Evolutionary conservation across 345 rosid species (phyloP), one percentile per base, ranked within the genome.

Genomic region (Syzygium grande): DNA sequence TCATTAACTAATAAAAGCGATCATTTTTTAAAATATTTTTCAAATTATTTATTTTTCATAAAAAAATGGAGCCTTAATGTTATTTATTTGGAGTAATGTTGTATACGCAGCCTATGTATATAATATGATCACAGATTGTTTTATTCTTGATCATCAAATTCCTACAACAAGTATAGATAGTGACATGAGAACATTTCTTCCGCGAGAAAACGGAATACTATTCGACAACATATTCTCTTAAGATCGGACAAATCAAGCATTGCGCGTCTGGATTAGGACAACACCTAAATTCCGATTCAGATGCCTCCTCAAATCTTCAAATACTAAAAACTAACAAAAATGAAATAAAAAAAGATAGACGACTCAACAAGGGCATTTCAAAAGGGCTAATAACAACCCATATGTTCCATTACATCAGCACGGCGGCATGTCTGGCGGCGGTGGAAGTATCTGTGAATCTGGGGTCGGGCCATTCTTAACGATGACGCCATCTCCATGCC

Each of bases 401-500:
- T 30, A 68, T 7, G 6, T 68, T 68, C 43, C 2, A 34, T 34
- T 68, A 68, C 61, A 84, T 84, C 29, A 84, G 49, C 94, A 88
- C 2, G 91, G 90, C 2, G 94, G 94, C 93, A 92, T 91, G 86
- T 88, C 86, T 4, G 88, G 38, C 4, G 93, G 94, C 1, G 93
- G 92, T 9, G 92, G 93, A 22, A 86, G 89, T 84, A 93, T 21
- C 41, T 83, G 85, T 4, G 85, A 90, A 12, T 17, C n/a, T 51
- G 59, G n/a, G 56, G 87, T 86, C 2, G 41, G 34, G 9, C 93
- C 93, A 63, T 92, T 52, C 53, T 89, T 90, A n/a, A 90, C 78
- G 9, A 93, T 93, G 89, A 89, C 10, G 86, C 89, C 86, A 88
- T 93, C 63, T 88, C 88, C 93, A 92, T 92, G 8, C 93, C 94